phyloP scores from a whole-genome alignment of 345 rosid genomes.

The Ricinus communis region DNA sequence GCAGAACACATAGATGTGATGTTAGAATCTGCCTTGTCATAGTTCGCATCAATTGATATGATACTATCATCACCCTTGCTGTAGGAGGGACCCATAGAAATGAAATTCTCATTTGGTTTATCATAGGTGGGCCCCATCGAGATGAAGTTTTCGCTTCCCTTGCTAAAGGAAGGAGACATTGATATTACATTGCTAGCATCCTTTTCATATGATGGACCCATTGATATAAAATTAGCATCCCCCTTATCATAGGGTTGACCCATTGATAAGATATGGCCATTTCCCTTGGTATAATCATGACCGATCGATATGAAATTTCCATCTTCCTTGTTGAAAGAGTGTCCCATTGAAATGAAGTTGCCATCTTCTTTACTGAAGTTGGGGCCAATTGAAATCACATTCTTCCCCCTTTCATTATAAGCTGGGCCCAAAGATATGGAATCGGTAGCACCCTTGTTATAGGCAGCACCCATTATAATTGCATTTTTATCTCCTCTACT shows the following conservation, averaged over 20 bases:
- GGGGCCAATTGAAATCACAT: constrained; percentile 26
- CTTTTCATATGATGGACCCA: constrained; percentile 10
- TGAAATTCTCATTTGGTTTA: constrained; percentile 38
- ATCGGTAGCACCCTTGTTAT: constrained; percentile 23
- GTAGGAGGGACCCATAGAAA: constrained; percentile 33
- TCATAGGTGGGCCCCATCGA: constrained; percentile 34
- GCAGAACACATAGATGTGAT: constrained; percentile 20
- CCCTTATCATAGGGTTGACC: constrained; percentile 44
- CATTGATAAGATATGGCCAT: constrained; percentile 36
- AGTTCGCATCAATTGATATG: constrained; percentile 25
- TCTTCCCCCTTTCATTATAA: constrained; percentile 24
- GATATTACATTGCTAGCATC: constrained; percentile 22
- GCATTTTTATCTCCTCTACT: constrained; percentile 28
- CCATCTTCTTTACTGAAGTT: constrained; percentile 27
- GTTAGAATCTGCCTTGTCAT: constrained; percentile 32
- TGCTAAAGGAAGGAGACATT: constrained; percentile 35
- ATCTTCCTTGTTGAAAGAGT: constrained; percentile 23
- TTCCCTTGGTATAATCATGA: constrained; percentile 37
- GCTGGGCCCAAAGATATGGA: constrained; percentile 28
- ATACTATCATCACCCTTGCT: constrained; percentile 34
- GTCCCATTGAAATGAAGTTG: constrained; percentile 27
- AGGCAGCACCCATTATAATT: constrained; percentile 29
- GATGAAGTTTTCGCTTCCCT: constrained; percentile 34
- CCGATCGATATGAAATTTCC: constrained; percentile 34
- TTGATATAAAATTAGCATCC: constrained; percentile 30